Conservation (phyloP, 1,284 basidiomycete species). For the Tilletia setariae region DNA sequence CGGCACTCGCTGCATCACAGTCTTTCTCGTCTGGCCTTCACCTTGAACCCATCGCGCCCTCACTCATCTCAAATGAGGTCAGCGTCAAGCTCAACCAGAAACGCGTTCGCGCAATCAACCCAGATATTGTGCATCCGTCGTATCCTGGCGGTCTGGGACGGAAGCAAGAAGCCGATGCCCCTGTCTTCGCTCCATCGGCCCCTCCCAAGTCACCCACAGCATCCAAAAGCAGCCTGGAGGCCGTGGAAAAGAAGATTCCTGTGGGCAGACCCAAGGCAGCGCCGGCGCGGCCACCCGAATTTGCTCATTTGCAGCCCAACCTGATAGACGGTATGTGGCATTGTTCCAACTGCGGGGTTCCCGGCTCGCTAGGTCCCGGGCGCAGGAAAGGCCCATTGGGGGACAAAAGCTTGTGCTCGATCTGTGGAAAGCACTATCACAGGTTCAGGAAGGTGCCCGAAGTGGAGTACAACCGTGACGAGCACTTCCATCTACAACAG, state of each 20-base stretch:
- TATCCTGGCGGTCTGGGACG: conserved; percentile 49
- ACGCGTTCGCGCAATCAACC: neutral
- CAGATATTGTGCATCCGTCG: neutral
- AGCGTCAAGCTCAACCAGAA: conserved; percentile 15
- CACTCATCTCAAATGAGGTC: neutral
- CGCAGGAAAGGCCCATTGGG: conserved; percentile 75
- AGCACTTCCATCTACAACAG: conserved; percentile 38
- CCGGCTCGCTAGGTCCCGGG: conserved; percentile 39
- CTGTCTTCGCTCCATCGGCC: conserved; percentile 31
- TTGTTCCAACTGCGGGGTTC: conserved; percentile 53
- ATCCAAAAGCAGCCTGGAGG: neutral
- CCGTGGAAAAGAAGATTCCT: neutral
- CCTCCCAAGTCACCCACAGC: conserved; percentile 6
- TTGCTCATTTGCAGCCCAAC: conserved; percentile 33
- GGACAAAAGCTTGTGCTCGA: conserved; percentile 83
- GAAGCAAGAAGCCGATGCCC: conserved; percentile 33
- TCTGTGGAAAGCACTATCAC: conserved; percentile 69
- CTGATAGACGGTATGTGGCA: conserved; percentile 51
- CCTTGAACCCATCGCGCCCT: neutral
- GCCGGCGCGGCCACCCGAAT: neutral
- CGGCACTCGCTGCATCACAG: conserved; percentile 13
- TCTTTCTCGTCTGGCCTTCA: neutral
- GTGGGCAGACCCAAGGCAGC: neutral
- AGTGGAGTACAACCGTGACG: conserved; percentile 47
- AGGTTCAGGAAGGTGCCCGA: conserved; percentile 44